phyloP scores from a whole-genome alignment of 2,329 filamentous ascomycete genomes.

The Fusarium sulawesiense region DNA sequence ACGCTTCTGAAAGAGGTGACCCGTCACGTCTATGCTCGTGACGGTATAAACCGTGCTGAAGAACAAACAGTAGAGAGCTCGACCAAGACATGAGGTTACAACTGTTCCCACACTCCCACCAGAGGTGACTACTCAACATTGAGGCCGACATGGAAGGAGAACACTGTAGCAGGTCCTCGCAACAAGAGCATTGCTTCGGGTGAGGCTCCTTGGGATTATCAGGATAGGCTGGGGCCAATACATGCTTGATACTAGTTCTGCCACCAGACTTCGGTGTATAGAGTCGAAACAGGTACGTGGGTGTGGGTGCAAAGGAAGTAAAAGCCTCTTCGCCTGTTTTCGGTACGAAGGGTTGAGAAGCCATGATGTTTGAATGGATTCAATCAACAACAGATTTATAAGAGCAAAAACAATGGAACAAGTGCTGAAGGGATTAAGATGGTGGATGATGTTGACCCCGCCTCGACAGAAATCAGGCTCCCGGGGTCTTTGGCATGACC shows the following conservation, averaged over 20 bases:
- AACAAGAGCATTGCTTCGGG: no score
- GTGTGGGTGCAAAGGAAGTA: neutral
- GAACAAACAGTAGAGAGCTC: neutral
- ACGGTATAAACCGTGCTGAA: neutral
- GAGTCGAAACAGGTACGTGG: neutral
- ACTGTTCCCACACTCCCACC: rapidly evolving
- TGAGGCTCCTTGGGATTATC: no score
- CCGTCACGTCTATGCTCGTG: no score
- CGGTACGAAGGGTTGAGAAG: rapidly evolving
- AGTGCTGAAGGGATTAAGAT: no score
- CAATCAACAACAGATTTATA: no score
- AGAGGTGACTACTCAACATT: neutral
- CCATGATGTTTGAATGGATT: no score
- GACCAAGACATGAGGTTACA: constrained; percentile 11
- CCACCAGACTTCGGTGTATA: neutral
- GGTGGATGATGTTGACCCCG: neutral
- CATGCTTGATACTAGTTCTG: rapidly evolving
- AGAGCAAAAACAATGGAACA: no score
- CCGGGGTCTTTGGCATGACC: neutral
- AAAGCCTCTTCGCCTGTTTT: rapidly evolving
- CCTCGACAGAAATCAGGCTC: neutral
- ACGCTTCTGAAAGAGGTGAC: rapidly evolving
- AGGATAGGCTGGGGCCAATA: no score
- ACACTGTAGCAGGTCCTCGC: neutral
- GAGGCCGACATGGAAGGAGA: no score